Base-by-base conservation (phyloP, 495 filamentous ascomycete genomes). In the Penicillium mononematosum region DNA sequence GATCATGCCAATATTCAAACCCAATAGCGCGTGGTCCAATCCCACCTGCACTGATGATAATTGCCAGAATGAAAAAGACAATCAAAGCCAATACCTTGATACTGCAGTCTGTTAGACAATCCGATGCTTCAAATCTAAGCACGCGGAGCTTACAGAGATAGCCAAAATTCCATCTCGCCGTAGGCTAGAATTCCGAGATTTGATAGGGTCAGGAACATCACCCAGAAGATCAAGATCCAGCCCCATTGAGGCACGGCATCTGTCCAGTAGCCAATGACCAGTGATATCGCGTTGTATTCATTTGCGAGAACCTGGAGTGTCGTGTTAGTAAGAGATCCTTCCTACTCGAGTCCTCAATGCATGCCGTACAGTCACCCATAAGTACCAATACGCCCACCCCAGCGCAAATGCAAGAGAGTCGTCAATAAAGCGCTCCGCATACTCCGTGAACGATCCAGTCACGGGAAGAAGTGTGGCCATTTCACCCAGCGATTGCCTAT, bases 151-250 rank as follows among this genome's bases (percentile, higher is more conserved):
- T 50, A 74, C 69, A 72, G 42, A 12, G 71, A 72, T 27, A 78
- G 64, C 59, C 74, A 71, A 55, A 83, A 83, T 52, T 79, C 78
- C 60, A 75, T 69, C 68, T 91, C 88, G 12, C 85, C 88, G 58
- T 88, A 91, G 39, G 85, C 86, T 4, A 83, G 73, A 22, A 87
- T 83, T 14, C 86, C 86, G 44, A 78, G 65, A 53, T 72, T 67
- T 3, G 70, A 83, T 3, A 80, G 60, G 2, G 52, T 61, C 4
- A 71, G 52, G 50, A 75, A 75, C 51, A 83, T 47, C 10, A 79
- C 75, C 85, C 85, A 88, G 61, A 88, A 84, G 16, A 89, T 79
- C 10, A 88, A 64, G 45, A 88, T 87, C 69, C 83, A 88, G 0
- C 78, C 85, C 66, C 77, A 82, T 57, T 76, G 66, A 8, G 80